Conservation (phyloP, 2,329 filamentous ascomycete species). For the Zymoseptoria crescenta region DNA sequence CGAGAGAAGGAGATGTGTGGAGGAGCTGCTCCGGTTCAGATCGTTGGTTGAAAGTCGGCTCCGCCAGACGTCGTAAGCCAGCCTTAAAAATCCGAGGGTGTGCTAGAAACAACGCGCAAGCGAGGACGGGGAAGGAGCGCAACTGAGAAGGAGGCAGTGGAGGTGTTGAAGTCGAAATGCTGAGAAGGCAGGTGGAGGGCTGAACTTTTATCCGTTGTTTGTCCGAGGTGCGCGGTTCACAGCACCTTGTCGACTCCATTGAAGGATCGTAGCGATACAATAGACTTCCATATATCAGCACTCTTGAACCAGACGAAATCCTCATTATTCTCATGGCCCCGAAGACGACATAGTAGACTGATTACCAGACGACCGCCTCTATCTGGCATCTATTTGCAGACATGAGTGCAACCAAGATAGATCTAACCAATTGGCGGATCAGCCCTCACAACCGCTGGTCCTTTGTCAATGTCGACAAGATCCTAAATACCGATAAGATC, state of each 20-base stretch:
- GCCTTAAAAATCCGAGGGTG: too few relatives aligned
- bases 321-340: neutral
- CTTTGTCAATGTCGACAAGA: slow-evolving; percentile 19
- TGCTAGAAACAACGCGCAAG: too few relatives aligned
- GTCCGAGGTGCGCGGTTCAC: neutral
- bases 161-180: too few relatives aligned
- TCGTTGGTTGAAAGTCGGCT: too few relatives aligned
- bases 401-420: neutral
- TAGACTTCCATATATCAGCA: too few relatives aligned
- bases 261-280: too few relatives aligned
- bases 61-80: too few relatives aligned
- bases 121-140: too few relatives aligned
- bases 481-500: slow-evolving; percentile 13
- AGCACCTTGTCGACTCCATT: neutral
- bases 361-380: neutral
- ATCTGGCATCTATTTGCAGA: neutral
- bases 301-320: too few relatives aligned
- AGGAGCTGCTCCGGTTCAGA: too few relatives aligned
- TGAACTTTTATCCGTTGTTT: neutral
- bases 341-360: neutral
- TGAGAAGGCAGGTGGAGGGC: neutral
- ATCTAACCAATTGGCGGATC: slow-evolving; percentile 18
- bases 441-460: slow-evolving; percentile 15
- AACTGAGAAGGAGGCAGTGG: too few relatives aligned
- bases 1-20: too few relatives aligned